Conservation (phyloP, 257 asterid genomes). For the Voacanga thouarsii region DNA sequence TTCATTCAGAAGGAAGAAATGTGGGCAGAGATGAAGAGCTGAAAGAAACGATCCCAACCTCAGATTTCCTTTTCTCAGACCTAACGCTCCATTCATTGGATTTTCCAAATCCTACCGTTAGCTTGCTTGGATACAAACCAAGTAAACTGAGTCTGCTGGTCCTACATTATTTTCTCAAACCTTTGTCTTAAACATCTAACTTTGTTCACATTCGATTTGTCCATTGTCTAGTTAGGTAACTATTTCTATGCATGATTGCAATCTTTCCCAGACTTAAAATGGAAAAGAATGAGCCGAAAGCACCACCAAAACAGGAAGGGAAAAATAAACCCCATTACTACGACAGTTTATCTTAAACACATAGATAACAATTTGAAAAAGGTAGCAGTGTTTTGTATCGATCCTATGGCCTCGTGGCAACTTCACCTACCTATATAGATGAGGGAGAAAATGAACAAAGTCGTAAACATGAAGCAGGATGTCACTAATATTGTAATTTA, state of each 20-base stretch:
- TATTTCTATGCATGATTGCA: background rate
- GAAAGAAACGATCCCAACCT: constrained; percentile 34
- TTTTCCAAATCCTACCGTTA: constrained; percentile 43
- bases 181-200: constrained; percentile 12
- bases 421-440: too few relatives aligned
- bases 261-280: background rate
- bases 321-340: background rate
- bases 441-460: too few relatives aligned
- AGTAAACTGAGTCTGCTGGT: constrained; percentile 22
- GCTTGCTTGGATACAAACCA: constrained; percentile 34
- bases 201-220: constrained; percentile 21
- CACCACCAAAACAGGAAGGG: too few relatives aligned
- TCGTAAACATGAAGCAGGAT: too few relatives aligned
- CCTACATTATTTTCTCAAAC: constrained; percentile 25
- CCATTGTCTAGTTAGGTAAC: constrained; percentile 26
- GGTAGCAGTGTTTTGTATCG: too few relatives aligned
- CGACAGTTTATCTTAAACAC: background rate
- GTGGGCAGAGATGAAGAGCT: constrained; percentile 1
- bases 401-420: too few relatives aligned
- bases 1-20: constrained; percentile 41
- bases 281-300: background rate
- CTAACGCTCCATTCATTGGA: constrained; percentile 34
- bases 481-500: too few relatives aligned
- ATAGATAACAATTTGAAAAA: too few relatives aligned
- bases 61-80: constrained; percentile 45